Percentiles rank a stretch among this genome's conserved stretches.
These are phyloP conservation scores for Entomophthora muscae DNA, from an alignment of 371 early-diverging fungal genomes.

Conservation along the genomic window DNA sequence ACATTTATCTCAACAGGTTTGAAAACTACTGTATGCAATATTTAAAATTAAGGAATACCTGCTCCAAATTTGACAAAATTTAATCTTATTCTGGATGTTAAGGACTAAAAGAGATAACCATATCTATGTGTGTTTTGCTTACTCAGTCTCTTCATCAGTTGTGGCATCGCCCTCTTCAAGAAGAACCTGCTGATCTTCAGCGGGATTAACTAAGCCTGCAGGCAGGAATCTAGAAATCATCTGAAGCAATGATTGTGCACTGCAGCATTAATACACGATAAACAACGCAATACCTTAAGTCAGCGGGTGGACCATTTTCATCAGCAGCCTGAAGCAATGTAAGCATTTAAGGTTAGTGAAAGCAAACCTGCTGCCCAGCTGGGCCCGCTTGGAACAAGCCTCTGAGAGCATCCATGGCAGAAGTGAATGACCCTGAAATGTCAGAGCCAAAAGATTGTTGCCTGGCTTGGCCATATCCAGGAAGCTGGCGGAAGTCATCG, in stretches of 20 bases:
- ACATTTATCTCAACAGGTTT: no score
- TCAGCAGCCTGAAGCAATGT: background rate
- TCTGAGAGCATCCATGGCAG: background rate
- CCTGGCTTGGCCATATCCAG: background rate
- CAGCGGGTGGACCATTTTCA: background rate
- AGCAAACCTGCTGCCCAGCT: background rate
- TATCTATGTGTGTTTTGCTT: no score
- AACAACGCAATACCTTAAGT: background rate
- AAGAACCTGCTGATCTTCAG: background rate
- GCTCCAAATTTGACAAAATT: no score
- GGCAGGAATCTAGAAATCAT: background rate
- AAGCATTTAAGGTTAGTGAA: background rate
- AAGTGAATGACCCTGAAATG: background rate
- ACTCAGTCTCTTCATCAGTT: background rate
- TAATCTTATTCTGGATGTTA: no score
- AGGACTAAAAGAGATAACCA: no score
- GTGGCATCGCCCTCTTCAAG: background rate
- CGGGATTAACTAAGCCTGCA: background rate
- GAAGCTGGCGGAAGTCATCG: conserved; percentile 3
- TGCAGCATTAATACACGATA: background rate
- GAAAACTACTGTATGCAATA: no score
- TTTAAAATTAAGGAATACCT: no score
- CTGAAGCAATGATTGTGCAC: background rate
- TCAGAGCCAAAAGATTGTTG: background rate
- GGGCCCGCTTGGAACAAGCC: background rate